Evolutionary conservation across 2,329 filamentous ascomycete species (phyloP).

Genomic region (Fusarium sp.): DNA sequence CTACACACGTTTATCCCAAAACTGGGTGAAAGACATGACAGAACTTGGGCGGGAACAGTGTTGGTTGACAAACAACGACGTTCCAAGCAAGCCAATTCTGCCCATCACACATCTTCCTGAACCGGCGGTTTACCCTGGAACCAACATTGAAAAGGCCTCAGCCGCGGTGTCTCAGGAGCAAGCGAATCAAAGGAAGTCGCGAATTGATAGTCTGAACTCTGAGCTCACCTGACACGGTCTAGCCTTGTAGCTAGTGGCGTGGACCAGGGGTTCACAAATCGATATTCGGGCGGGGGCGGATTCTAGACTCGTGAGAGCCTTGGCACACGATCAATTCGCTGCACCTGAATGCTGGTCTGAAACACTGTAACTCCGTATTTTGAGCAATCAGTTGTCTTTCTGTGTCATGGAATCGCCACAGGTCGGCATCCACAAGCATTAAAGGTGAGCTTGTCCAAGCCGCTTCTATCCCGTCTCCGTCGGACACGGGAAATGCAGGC

Average conservation of each 20-base stretch:
- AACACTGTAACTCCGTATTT: background rate
- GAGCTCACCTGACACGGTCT: background rate
- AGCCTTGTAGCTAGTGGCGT: background rate
- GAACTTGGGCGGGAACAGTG: background rate
- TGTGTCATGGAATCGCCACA: background rate
- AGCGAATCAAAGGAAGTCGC: background rate
- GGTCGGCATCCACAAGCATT: background rate
- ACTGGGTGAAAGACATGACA: background rate
- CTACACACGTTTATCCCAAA: background rate
- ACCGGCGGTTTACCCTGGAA: background rate
- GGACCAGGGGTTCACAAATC: background rate
- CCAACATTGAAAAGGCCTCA: background rate
- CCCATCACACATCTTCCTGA: background rate
- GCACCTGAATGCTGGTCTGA: background rate
- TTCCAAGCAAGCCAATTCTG: background rate
- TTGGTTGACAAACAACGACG: background rate
- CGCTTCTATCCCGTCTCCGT: background rate
- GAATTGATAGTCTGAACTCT: background rate
- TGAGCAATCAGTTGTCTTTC: background rate
- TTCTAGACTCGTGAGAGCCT: background rate
- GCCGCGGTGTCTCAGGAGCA: background rate
- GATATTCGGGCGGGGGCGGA: background rate
- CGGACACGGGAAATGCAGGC: background rate
- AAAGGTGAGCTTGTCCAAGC: background rate
- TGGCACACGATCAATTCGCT: background rate